Conservation (phyloP, 116 monocot species). For the Cymodocea nodosa region DNA sequence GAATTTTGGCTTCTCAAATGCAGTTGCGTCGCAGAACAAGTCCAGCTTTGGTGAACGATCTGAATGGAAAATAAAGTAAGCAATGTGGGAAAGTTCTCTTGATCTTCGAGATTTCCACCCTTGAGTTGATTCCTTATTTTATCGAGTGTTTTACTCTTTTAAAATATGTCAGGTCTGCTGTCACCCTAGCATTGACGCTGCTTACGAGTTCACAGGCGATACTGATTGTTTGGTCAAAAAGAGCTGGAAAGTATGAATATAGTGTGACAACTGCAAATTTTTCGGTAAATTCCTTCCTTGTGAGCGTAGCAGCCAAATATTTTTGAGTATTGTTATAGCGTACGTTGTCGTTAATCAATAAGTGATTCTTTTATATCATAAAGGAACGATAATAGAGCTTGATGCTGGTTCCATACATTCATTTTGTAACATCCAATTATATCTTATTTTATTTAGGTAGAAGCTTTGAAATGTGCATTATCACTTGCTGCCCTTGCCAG, state of each 20-base stretch:
- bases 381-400: not conserved
- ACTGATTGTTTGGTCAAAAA: conserved; percentile 96
- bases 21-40: not conserved
- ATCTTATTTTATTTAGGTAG: conserved; percentile 41
- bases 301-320: not conserved
- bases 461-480: conserved; percentile 82
- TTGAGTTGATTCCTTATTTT: not conserved
- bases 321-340: too few species aligned
- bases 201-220: conserved; percentile 97
- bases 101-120: not conserved
- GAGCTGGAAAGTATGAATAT: conserved; percentile 92
- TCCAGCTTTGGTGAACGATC: conserved; percentile 14
- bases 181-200: conserved; percentile 83
- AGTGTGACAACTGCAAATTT: conserved; percentile 97
- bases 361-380: too few species aligned
- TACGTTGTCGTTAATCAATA: too few species aligned
- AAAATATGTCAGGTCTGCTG: conserved; percentile 46
- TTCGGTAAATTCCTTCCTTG: conserved; percentile 31
- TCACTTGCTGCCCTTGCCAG: conserved; percentile 68
- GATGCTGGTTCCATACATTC: too few species aligned
- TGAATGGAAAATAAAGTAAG: conserved; percentile 88
- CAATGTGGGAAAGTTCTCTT: not conserved
- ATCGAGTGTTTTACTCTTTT: conserved; percentile 2
- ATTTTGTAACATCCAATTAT: not conserved
- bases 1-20: not conserved